Evolutionary conservation across 176 grass and related monocot species (phyloP).

Genomic region (Aegilops umbellulata): DNA sequence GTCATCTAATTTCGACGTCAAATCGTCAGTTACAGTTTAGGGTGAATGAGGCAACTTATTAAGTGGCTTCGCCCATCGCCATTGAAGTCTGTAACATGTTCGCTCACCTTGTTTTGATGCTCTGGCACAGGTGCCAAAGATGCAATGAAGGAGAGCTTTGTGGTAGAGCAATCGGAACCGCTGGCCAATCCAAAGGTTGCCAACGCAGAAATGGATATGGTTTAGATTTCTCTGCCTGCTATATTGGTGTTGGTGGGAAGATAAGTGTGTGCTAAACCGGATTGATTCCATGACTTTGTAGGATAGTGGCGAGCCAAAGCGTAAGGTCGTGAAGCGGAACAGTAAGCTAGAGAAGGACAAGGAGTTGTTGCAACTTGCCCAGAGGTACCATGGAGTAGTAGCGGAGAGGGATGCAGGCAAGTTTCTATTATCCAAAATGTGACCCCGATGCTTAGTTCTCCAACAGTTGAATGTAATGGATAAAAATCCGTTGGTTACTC

Average conservation of each 20-base stretch:
- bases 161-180: conserved; percentile 35
- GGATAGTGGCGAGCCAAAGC: conserved; percentile 64
- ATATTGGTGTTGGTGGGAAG: background rate
- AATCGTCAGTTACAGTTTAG: background rate
- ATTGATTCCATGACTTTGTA: conserved; percentile 40
- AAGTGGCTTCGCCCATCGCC: background rate
- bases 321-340: conserved; percentile 63
- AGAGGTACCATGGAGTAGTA: conserved; percentile 75
- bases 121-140: conserved; percentile 52
- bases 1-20: background rate
- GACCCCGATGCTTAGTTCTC: background rate
- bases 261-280: background rate
- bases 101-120: conserved; percentile 18
- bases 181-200: conserved; percentile 51
- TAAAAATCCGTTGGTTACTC: background rate
- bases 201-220: background rate
- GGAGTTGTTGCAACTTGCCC: conserved; percentile 80
- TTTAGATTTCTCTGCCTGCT: background rate
- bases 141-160: conserved; percentile 47
- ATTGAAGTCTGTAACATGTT: background rate
- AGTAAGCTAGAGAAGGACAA: conserved; percentile 88
- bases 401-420: conserved; percentile 92
- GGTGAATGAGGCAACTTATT: background rate
- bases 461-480: conserved; percentile 9
- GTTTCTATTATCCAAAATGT: conserved; percentile 28